Evolutionary conservation across 2,329 filamentous ascomycete species (phyloP).

Genomic region (Talaromyces verruculosus): DNA sequence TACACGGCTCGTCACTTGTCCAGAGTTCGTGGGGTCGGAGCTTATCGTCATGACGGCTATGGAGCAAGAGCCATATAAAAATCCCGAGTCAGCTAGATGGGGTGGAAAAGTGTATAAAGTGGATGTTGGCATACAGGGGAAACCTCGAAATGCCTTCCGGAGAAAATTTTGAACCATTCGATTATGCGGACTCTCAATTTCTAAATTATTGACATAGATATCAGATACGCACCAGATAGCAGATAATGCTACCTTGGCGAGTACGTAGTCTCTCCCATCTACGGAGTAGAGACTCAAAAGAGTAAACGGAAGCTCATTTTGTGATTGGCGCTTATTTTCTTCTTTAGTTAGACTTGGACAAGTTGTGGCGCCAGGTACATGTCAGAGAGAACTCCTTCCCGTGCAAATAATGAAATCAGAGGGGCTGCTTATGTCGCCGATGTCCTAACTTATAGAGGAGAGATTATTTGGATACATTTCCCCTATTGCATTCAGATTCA

Average conservation of each 20-base stretch:
- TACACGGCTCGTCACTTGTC: slow-evolving; percentile 77
- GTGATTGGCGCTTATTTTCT: background rate
- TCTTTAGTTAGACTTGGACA: background rate
- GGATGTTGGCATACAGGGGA: slow-evolving; percentile 70
- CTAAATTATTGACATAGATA: background rate
- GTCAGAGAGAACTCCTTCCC: background rate
- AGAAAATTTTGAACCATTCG: slow-evolving; percentile 16
- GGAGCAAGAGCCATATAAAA: slow-evolving; percentile 63
- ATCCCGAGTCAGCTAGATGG: slow-evolving; percentile 61
- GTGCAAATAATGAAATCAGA: background rate
- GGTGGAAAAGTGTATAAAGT: slow-evolving; percentile 74
- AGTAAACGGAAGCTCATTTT: background rate
- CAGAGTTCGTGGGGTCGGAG: slow-evolving; percentile 71
- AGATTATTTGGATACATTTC: background rate
- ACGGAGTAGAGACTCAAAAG: background rate
- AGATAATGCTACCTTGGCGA: background rate
- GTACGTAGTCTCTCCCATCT: background rate
- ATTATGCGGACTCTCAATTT: background rate
- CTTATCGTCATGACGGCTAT: slow-evolving; percentile 80
- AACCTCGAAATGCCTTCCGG: slow-evolving; percentile 61
- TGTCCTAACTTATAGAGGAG: background rate
- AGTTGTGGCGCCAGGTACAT: background rate
- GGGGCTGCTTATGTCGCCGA: background rate
- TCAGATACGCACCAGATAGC: background rate
- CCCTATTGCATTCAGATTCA: background rate